A percentile compares a stretch with the other conserved stretches of the same genome.
phyloP scores from a whole-genome alignment of 2,329 filamentous ascomycete species.

The Hymenoscyphus occultus region DNA sequence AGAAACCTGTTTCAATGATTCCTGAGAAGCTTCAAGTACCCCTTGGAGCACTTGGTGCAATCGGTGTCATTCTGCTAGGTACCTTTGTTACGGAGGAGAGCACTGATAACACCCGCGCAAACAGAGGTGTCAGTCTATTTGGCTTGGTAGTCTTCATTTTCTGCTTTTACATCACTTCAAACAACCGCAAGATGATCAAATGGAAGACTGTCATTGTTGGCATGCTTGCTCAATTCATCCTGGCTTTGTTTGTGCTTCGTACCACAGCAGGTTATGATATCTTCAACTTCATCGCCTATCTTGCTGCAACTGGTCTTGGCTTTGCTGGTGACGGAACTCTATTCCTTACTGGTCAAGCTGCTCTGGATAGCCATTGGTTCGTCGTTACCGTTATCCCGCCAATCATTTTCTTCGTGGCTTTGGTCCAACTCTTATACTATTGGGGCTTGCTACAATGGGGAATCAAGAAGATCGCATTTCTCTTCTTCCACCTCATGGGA shows the following conservation, averaged over 20 bases:
- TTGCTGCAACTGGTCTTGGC: constrained; percentile 70
- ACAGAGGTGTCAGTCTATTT: constrained; percentile 77
- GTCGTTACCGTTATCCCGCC: constrained; percentile 77
- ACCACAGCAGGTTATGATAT: constrained; percentile 82
- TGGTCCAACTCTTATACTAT: constrained; percentile 86
- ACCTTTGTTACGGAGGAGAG: constrained; percentile 70
- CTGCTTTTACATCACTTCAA: constrained; percentile 67
- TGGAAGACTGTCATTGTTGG: constrained; percentile 85
- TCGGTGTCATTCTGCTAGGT: constrained; percentile 73
- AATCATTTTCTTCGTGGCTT: constrained; percentile 92
- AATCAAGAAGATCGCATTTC: constrained; percentile 78
- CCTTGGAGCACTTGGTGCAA: constrained; percentile 59
- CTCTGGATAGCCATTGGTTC: constrained; percentile 59
- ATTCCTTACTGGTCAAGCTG: constrained; percentile 61
- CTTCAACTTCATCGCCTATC: constrained; percentile 79
- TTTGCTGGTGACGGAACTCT: constrained; percentile 70
- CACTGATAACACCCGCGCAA: constrained; percentile 72
- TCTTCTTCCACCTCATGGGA: constrained; percentile 87
- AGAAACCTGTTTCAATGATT: constrained; percentile 56
- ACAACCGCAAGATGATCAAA: constrained; percentile 58
- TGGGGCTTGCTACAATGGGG: constrained; percentile 84
- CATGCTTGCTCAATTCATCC: constrained; percentile 83
- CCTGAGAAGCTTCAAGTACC: constrained; percentile 65
- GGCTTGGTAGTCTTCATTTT: constrained; percentile 71
- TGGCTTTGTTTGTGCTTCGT: constrained; percentile 83